phyloP scores from a whole-genome alignment of 225 moss, liverwort and hornwort species.

The Bryum argenteum region DNA sequence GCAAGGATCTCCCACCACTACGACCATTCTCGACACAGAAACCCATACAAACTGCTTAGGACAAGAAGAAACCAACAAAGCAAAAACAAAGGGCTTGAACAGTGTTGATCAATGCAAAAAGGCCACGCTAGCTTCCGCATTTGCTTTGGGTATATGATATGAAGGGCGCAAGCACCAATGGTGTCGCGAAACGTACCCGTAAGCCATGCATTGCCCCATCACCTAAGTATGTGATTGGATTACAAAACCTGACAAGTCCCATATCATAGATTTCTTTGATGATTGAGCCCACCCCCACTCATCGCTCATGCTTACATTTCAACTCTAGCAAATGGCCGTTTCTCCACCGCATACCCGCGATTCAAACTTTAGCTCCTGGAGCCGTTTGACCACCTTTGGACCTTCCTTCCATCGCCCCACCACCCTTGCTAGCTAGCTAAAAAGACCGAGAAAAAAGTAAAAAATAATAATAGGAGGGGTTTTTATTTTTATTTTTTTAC shows the following conservation, averaged over 20 bases:
- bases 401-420: no score
- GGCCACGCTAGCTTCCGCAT: neutral
- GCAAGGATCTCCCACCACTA: neutral
- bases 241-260: neutral
- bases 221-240: neutral
- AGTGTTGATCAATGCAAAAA: neutral
- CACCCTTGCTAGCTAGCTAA: no score
- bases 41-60: neutral
- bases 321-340: neutral
- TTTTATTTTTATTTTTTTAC: no score
- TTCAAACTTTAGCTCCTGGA: neutral
- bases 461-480: no score
- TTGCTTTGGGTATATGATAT: neutral
- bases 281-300: constrained; percentile 2
- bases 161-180: neutral
- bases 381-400: no score
- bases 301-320: neutral
- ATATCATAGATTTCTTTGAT: neutral
- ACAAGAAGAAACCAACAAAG: constrained; percentile 17
- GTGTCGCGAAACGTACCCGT: neutral
- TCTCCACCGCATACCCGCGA: no score
- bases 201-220: neutral
- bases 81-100: neutral
- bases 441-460: no score
- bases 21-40: neutral